Evolutionary conservation across 345 rosid species (phyloP), one percentile per base, ranked within the genome.

Genomic region (Citrus sinensis): DNA sequence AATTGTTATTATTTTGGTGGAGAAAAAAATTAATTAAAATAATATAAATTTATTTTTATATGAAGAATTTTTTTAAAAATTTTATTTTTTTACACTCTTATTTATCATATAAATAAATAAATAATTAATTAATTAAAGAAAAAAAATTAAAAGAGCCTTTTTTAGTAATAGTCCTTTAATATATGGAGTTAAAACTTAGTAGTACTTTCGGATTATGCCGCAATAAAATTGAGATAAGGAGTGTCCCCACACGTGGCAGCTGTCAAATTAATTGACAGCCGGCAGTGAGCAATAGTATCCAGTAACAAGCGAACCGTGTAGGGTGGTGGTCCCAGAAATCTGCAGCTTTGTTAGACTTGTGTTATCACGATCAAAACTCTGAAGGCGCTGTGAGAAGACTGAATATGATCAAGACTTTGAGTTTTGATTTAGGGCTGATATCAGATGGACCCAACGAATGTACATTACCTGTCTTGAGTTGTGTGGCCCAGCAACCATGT

Each of bases 1-100:
- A 2, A 2, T 42, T 42, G 4, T 42, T 10, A 10, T 42, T 42
- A 11, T 42, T 42, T 42, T 10, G 4, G 13, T 40, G 13, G 34
- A 32, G 2, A 3, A 46, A 46, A 46, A 46, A 46, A 13, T 42
- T 42, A 42, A 10, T 42, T 46, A 13, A 11, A 46, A 46, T 13
- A 46, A 3, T 46, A 46, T 11, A 46, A 13, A 46, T 3, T 13
- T 13, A 46, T 46, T 46, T 46, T 46, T 46, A 46, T 46, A 0
- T 11, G 4, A 11, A 11, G 0, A 42, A 11, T 9, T 1, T 2
- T 34, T 42, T 46, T 10, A 11, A 10, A 2, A 46, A 11, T 0
- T 11, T 46, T 2, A 46, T 0, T 0, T 46, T 13, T 13, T 3
- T 1, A 3, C 5, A 46, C 17, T 42, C 1, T 3, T 46, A 3